These are phyloP conservation scores for Suhomyces prunicola DNA, from an alignment of 805 yeast species.

Conservation along the genomic window DNA sequence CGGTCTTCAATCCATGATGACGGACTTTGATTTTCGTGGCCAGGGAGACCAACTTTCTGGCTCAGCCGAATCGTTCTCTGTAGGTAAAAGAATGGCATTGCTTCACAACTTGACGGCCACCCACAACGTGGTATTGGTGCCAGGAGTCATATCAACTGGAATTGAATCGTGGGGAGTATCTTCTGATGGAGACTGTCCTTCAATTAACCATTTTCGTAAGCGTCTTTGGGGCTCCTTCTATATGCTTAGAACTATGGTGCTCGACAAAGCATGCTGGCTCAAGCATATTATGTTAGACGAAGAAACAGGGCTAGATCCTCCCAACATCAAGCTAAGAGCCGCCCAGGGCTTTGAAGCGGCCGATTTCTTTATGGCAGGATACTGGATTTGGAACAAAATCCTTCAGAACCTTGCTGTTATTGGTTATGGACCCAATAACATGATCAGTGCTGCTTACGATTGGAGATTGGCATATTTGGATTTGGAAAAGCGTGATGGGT, in stretches of 20 bases:
- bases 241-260: slow-evolving; percentile 88
- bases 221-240: slow-evolving; percentile 96
- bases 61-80: slow-evolving; percentile 81
- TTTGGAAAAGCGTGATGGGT: slow-evolving; percentile 81
- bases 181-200: slow-evolving; percentile 71
- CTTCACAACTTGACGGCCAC: slow-evolving; percentile 53
- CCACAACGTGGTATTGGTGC: slow-evolving; percentile 86
- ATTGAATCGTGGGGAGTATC: slow-evolving; percentile 88
- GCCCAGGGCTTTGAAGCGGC: slow-evolving; percentile 97
- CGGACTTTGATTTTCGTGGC: slow-evolving; percentile 45
- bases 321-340: slow-evolving; percentile 74
- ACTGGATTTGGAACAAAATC: slow-evolving; percentile 98
- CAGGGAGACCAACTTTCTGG: slow-evolving; percentile 37
- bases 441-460: slow-evolving; percentile 91
- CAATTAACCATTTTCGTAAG: slow-evolving; percentile 81
- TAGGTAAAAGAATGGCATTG: slow-evolving; percentile 61
- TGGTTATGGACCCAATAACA: slow-evolving; percentile 88
- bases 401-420: slow-evolving; percentile 92
- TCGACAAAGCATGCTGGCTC: slow-evolving; percentile 92
- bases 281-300: slow-evolving; percentile 87
- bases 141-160: slow-evolving; percentile 95
- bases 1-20: slow-evolving; percentile 56
- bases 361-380: slow-evolving; percentile 94
- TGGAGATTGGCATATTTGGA: slow-evolving; percentile 94
- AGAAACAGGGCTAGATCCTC: slow-evolving; percentile 91